Evolutionary conservation across 257 asterid genomes (phyloP).

Genomic region (Solanum pinnatisectum): DNA sequence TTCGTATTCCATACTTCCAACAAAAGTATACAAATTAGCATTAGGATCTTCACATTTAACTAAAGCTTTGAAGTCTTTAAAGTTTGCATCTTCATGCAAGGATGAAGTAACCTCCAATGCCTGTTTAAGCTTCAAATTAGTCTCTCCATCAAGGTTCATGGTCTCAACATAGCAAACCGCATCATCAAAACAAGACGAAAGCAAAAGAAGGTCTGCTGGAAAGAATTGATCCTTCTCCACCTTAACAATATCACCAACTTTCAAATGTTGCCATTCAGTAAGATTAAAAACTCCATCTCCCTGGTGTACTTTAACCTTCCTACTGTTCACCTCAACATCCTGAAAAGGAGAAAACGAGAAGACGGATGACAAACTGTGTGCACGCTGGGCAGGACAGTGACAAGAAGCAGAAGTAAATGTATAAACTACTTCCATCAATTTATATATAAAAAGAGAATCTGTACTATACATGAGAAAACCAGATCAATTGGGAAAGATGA

Average conservation of each 20-base stretch:
- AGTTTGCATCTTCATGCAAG: constrained; percentile 34
- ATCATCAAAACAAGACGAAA: constrained; percentile 80
- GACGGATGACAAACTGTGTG: neutral
- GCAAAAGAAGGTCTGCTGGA: constrained; percentile 82
- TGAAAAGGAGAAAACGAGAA: constrained; percentile 7
- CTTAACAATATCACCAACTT: constrained; percentile 80
- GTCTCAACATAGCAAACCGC: constrained; percentile 90
- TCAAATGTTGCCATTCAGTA: constrained; percentile 66
- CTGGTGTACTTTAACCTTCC: constrained; percentile 63
- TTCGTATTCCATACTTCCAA: constrained; percentile 68
- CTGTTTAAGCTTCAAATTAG: constrained; percentile 82
- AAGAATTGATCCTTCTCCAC: constrained; percentile 83
- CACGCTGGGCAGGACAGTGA: neutral
- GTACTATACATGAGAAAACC: neutral
- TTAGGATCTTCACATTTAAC: constrained; percentile 91
- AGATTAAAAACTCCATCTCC: constrained; percentile 48
- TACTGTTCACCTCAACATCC: constrained; percentile 78
- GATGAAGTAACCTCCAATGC: constrained; percentile 57
- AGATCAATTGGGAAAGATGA: neutral
- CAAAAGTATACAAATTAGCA: constrained; percentile 65
- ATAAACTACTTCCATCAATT: neutral
- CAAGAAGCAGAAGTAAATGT: neutral
- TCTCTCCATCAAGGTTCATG: constrained; percentile 94
- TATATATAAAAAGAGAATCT: neutral
- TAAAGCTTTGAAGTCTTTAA: constrained; percentile 45